Conservation (phyloP, 2,329 filamentous ascomycete species). For the Aspergillus sp. region DNA sequence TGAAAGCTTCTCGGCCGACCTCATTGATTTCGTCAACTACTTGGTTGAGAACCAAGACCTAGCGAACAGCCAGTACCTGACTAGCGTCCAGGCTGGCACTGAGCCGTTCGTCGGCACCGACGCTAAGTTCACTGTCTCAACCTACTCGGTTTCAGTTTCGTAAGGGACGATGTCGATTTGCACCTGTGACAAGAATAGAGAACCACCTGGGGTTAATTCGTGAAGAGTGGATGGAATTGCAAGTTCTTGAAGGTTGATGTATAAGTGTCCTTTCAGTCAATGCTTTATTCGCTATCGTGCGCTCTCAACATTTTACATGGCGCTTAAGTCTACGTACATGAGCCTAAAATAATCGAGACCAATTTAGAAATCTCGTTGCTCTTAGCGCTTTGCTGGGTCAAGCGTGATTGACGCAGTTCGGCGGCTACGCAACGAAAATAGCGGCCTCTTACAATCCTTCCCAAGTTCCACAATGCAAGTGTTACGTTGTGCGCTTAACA, state of each 20-base stretch:
- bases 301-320: not conserved
- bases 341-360: not conserved
- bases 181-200: not conserved
- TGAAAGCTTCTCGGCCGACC: conserved; percentile 57
- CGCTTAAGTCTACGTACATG: not conserved
- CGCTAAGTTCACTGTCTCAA: conserved; percentile 28
- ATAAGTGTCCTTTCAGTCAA: not conserved
- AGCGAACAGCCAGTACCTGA: conserved; percentile 51
- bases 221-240: not conserved
- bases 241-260: not conserved
- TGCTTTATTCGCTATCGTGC: not conserved
- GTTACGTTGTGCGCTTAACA: not conserved
- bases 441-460: not conserved
- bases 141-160: conserved; percentile 31
- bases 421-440: conserved; percentile 6
- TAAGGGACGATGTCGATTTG: conserved; percentile 16
- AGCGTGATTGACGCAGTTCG: conserved; percentile 1
- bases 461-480: not conserved
- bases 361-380: not conserved
- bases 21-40: conserved; percentile 59
- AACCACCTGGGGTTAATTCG: not conserved
- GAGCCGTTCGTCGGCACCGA: conserved; percentile 36
- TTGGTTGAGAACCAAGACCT: conserved; percentile 44
- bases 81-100: conserved; percentile 46
- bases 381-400: conserved; percentile 1